A percentile compares a stretch with the other conserved stretches of the same genome.
Conservation (phyloP, 345 rosid genomes). For the Capsella bursapastoris region DNA sequence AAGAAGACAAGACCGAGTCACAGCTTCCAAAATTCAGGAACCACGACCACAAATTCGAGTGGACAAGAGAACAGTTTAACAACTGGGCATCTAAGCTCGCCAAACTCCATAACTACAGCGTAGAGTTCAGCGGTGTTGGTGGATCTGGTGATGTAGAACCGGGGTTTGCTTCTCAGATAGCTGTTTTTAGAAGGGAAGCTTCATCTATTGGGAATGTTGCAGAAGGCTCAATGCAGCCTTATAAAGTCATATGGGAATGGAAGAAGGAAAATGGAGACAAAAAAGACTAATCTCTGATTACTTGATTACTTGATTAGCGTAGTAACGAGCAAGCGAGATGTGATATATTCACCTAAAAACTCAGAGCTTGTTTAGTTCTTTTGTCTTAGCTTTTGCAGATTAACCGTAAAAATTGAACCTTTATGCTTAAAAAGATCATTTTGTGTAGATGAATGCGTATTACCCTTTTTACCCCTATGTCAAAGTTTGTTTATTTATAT, state of each 20-base stretch:
- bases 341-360: constrained; percentile 12
- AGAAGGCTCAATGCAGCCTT: constrained; percentile 37
- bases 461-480: constrained; percentile 3
- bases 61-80: constrained; percentile 89
- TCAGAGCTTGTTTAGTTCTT: constrained; percentile 18
- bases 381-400: constrained; percentile 22
- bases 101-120: constrained; percentile 57
- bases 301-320: not conserved
- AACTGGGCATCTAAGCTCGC: constrained; percentile 76
- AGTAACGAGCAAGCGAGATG: not conserved
- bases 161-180: constrained; percentile 94
- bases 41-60: constrained; percentile 98
- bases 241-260: constrained; percentile 86
- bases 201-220: constrained; percentile 7
- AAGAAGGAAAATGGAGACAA: constrained; percentile 28
- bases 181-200: constrained; percentile 58
- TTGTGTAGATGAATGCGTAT: not conserved
- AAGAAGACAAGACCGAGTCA: constrained; percentile 58
- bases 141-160: constrained; percentile 74
- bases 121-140: constrained; percentile 91
- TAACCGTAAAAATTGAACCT: not conserved
- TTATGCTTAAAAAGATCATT: constrained; percentile 5
- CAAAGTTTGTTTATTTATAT: constrained; percentile 14
- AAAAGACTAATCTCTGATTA: not conserved
- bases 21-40: constrained; percentile 76